Evolutionary conservation across 2,329 filamentous ascomycete genomes (phyloP), one percentile per base, ranked within the genome.

Genomic region (Paecilomyces variotii): DNA sequence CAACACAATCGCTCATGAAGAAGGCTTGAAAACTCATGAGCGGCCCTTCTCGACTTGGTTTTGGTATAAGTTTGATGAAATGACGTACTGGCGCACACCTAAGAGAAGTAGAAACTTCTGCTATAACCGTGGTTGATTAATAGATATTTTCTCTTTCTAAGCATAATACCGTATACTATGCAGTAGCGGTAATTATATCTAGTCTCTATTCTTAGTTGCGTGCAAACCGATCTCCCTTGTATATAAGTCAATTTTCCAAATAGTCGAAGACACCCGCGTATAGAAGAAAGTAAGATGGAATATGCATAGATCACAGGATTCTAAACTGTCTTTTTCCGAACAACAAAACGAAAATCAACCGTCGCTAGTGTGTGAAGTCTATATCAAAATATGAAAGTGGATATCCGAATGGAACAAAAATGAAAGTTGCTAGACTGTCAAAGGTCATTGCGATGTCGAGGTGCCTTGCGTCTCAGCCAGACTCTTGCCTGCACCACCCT

Each of bases 401-500:
- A 19, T 45, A 45, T n/a, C 39, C 14, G n/a, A 45, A 45, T n/a
- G 19, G 4, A 7, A 45, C 3, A n/a, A 45, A 45, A 45, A n/a
- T 9, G n/a, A 19, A 14, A 19, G 12, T 39, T 45, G 14, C 6
- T 45, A 24, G 39, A 6, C 14, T 4, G 39, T n/a, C 5, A 45
- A 45, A 4, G 39, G 27, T 28, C 50, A 52, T 52, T 28, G 27
- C 24, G 24, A 10, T 10, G 19, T 28, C 12, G 50, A 11, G 24
- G 25, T 24, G 12, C n/a, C 50, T 27, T 26, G 25, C 4, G 50
- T 52, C 50, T 52, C 73, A 6, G 71, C 68, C 53, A 75, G 58
- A 56, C 74, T 73, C 53, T 73, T 73, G 24, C 72, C 69, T 25
- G 74, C 66, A 10, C 83, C 85, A n/a, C 93, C 93, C 62, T 86